These are phyloP conservation scores for Peribolospora kevripleyi DNA, from an alignment of 768 basidiomycete species.

Conservation along the genomic window DNA sequence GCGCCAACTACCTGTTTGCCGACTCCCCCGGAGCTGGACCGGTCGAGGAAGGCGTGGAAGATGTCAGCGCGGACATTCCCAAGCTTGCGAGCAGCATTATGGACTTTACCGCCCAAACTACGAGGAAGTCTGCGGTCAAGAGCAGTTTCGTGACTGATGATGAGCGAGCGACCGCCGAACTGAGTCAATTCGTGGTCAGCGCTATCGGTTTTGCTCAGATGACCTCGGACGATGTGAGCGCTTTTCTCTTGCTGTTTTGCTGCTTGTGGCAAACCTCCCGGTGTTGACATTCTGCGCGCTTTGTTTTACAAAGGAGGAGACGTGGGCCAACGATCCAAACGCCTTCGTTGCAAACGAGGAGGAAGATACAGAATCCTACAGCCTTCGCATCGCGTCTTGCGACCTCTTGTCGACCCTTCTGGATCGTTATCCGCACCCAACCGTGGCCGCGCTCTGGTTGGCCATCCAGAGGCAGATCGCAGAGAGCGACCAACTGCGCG, in stretches of 20 bases:
- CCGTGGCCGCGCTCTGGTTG: constrained; percentile 2
- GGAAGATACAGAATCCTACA: constrained; percentile 62
- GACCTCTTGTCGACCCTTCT: constrained; percentile 33
- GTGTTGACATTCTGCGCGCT: not conserved
- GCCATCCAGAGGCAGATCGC: constrained; percentile 5
- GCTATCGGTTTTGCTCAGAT: constrained; percentile 59
- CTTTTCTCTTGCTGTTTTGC: constrained; percentile 1
- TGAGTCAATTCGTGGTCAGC: constrained; percentile 29
- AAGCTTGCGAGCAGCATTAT: constrained; percentile 53
- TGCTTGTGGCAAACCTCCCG: not conserved
- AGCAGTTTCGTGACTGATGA: not conserved
- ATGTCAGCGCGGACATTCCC: constrained; percentile 34
- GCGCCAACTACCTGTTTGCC: constrained; percentile 18
- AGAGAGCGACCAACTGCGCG: constrained; percentile 1
- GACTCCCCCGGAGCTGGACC: constrained; percentile 33
- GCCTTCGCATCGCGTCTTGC: constrained; percentile 56
- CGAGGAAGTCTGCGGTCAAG: constrained; percentile 28
- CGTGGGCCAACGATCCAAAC: constrained; percentile 71
- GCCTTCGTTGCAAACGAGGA: constrained; percentile 86
- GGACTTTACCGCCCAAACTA: constrained; percentile 48
- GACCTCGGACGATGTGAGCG: constrained; percentile 53
- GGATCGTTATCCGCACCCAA: constrained; percentile 1
- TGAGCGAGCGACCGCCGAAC: constrained; percentile 18
- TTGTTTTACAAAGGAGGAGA: constrained; percentile 42
- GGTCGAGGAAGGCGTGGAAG: constrained; percentile 42